Evolutionary conservation across 2,329 filamentous ascomycete species (phyloP).

Genomic region (Ophiostoma australiae): DNA sequence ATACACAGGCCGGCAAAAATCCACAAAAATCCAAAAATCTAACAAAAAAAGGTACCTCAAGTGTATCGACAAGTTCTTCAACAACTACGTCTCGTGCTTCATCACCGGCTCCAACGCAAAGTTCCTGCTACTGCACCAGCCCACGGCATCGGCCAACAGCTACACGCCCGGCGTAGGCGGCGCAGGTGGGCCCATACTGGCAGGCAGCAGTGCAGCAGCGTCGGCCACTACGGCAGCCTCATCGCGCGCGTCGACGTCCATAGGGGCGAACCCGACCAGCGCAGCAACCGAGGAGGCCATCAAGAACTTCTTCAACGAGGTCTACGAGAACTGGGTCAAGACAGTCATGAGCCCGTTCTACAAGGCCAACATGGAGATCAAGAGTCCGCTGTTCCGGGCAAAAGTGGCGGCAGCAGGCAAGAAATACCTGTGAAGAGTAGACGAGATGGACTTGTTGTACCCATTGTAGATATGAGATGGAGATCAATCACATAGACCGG

Average conservation of each 20-base stretch:
- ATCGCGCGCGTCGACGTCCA: conserved; percentile 60
- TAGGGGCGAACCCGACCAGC: conserved; percentile 77
- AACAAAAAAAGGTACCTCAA: conserved; percentile 72
- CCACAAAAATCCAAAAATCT: not conserved
- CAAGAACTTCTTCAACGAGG: conserved; percentile 87
- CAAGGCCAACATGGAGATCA: conserved; percentile 74
- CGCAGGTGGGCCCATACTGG: conserved; percentile 14
- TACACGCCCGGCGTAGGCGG: conserved; percentile 26
- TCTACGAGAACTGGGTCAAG: conserved; percentile 97
- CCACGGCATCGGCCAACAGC: conserved; percentile 35
- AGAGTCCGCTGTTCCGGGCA: conserved; percentile 77
- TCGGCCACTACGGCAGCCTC: conserved; percentile 33
- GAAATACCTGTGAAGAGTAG: conserved; percentile 66
- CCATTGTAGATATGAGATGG: not conserved
- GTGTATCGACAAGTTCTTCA: conserved; percentile 93
- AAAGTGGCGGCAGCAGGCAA: conserved; percentile 82
- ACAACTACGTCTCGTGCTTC: conserved; percentile 92
- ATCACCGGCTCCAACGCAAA: conserved; percentile 88
- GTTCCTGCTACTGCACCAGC: conserved; percentile 90
- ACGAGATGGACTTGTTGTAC: no score
- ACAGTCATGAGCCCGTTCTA: conserved; percentile 98
- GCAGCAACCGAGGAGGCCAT: conserved; percentile 94
- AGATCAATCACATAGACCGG: not conserved
- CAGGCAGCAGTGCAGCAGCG: conserved; percentile 19
- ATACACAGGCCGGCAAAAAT: no score